Evolutionary conservation across 1,284 basidiomycete species (phyloP).

Genomic region (Tilletia horrida): DNA sequence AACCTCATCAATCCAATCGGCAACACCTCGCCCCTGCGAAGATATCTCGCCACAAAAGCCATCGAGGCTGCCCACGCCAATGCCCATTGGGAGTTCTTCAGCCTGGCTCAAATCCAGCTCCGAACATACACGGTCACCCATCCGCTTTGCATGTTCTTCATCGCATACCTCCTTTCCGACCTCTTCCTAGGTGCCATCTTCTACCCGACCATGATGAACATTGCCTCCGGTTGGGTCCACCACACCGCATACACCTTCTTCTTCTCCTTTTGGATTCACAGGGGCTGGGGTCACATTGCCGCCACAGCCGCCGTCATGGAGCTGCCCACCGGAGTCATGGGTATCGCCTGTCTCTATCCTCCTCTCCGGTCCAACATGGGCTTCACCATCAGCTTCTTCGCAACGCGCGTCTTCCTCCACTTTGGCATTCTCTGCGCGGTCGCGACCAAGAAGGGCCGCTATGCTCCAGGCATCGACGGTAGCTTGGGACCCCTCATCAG

Average conservation of each 20-base stretch:
- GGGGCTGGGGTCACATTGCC: slow-evolving; percentile 44
- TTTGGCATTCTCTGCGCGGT: slow-evolving; percentile 37
- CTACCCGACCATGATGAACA: slow-evolving; percentile 51
- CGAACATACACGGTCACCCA: slow-evolving; percentile 39
- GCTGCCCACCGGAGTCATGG: slow-evolving; percentile 53
- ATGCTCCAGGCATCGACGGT: slow-evolving; percentile 34
- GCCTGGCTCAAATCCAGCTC: slow-evolving; percentile 36
- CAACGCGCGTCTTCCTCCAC: slow-evolving; percentile 50
- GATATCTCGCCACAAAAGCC: neutral
- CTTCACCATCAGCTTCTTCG: slow-evolving; percentile 50
- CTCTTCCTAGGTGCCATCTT: slow-evolving; percentile 46
- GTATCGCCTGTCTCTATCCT: slow-evolving; percentile 44
- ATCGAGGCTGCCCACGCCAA: neutral
- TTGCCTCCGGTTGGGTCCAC: slow-evolving; percentile 52
- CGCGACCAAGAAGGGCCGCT: slow-evolving; percentile 36
- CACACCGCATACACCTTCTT: slow-evolving; percentile 48
- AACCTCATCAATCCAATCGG: neutral
- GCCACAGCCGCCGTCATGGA: slow-evolving; percentile 48
- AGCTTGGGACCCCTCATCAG: slow-evolving; percentile 40
- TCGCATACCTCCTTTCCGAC: slow-evolving; percentile 48
- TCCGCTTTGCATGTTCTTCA: slow-evolving; percentile 44
- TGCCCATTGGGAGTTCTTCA: slow-evolving; percentile 25
- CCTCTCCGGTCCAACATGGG: slow-evolving; percentile 50
- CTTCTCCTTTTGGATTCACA: slow-evolving; percentile 42
- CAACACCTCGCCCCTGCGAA: neutral